These are phyloP conservation scores for Pyrenophora tritici-repentis DNA, from an alignment of 2,329 filamentous ascomycete genomes.

Conservation along the genomic window DNA sequence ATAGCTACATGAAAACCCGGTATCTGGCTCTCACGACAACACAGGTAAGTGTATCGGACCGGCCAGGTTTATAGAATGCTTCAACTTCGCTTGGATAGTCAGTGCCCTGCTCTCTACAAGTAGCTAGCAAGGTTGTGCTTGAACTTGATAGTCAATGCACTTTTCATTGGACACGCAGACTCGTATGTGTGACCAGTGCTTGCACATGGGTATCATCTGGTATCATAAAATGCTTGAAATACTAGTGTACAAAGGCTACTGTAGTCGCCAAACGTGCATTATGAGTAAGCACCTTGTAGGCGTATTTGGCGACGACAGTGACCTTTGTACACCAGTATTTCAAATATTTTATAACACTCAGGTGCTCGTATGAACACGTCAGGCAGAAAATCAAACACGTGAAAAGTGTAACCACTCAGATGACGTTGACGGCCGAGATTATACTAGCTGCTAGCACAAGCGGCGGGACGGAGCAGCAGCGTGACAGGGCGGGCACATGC, in stretches of 20 bases:
- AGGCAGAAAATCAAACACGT: background rate
- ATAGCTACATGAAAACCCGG: background rate
- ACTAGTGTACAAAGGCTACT: too few relatives aligned
- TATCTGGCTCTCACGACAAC: slow-evolving; percentile 4
- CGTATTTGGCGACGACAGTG: too few relatives aligned
- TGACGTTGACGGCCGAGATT: slow-evolving; percentile 29
- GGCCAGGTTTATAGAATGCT: slow-evolving; percentile 4
- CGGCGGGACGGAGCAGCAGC: slow-evolving; percentile 27
- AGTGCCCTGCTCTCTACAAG: background rate
- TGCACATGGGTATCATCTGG: too few relatives aligned
- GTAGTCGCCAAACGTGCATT: too few relatives aligned
- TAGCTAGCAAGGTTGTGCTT: background rate
- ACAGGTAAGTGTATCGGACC: slow-evolving; percentile 14
- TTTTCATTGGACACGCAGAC: background rate
- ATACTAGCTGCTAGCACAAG: slow-evolving; percentile 20
- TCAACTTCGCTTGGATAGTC: background rate
- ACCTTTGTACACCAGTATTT: too few relatives aligned
- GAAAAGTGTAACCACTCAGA: background rate
- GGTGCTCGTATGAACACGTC: background rate
- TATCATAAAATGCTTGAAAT: too few relatives aligned
- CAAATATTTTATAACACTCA: too few relatives aligned
- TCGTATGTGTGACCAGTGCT: background rate
- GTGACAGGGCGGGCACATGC: slow-evolving; percentile 28
- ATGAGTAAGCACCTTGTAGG: too few relatives aligned
- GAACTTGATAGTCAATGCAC: slow-evolving; percentile 1